A percentile compares a stretch with the other conserved stretches of the same genome.
These are phyloP conservation scores for Passiflora organensis DNA, from an alignment of 345 rosid species.

Conservation along the genomic window DNA sequence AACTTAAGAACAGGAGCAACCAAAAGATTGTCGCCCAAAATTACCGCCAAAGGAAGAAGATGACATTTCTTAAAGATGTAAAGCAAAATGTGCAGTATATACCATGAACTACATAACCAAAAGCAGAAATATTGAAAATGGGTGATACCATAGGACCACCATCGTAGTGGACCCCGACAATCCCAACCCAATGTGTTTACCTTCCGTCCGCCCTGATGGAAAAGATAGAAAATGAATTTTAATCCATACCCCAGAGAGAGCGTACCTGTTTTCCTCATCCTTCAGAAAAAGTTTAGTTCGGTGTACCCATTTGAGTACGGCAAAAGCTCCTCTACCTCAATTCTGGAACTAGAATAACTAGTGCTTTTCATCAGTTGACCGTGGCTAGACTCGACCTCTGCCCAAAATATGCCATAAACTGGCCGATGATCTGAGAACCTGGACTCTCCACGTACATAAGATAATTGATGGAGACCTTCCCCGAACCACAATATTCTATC, in stretches of 20 bases:
- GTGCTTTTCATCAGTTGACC: conserved; percentile 61
- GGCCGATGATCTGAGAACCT: conserved; percentile 97
- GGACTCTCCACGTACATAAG: conserved; percentile 92
- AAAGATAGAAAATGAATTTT: too few species aligned
- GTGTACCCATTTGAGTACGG: conserved; percentile 89
- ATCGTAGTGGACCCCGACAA: too few species aligned
- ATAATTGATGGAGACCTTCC: conserved; percentile 85
- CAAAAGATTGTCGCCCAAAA: too few species aligned
- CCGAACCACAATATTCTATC: conserved; percentile 95
- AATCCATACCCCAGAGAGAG: background rate
- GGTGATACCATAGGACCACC: too few species aligned
- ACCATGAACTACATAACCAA: too few species aligned
- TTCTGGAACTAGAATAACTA: conserved; percentile 68
- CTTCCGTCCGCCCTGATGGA: too few species aligned
- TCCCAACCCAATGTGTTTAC: too few species aligned
- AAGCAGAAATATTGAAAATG: too few species aligned
- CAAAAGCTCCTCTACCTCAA: conserved; percentile 89
- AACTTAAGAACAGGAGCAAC: conserved; percentile 26
- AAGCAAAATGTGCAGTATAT: too few species aligned
- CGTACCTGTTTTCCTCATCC: conserved; percentile 16
- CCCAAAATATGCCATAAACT: conserved; percentile 86
- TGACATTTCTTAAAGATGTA: too few species aligned
- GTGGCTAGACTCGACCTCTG: conserved; percentile 83
- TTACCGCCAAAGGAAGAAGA: too few species aligned
- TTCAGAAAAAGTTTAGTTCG: conserved; percentile 83